Percentiles rank a stretch among this genome's conserved stretches.
Evolutionary conservation across 163 green algal genomes (phyloP).

Genomic region (Scenedesmus sp.): DNA sequence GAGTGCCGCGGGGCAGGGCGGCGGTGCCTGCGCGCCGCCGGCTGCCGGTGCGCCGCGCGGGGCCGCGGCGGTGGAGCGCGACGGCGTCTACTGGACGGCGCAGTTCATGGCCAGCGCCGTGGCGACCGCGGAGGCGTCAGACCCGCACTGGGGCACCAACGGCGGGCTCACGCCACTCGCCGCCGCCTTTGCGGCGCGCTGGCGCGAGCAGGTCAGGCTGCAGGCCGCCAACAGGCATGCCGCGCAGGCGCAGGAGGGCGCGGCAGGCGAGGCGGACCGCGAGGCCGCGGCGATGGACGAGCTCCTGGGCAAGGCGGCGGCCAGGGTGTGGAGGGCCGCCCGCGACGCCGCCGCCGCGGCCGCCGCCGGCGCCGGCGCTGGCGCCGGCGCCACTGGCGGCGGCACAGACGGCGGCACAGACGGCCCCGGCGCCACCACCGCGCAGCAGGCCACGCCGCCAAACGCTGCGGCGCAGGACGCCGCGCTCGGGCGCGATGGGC

Average conservation of each 20-base stretch:
- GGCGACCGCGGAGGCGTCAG: conserved; percentile 2
- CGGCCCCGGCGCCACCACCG: background rate
- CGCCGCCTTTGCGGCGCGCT: conserved; percentile 33
- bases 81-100: conserved; percentile 42
- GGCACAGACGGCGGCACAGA: background rate
- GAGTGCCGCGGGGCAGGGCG: too few relatives aligned
- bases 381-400: background rate
- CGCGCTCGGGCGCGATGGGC: background rate
- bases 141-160: conserved; percentile 15
- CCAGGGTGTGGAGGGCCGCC: conserved; percentile 21
- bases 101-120: conserved; percentile 38
- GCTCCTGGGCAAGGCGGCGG: conserved; percentile 39
- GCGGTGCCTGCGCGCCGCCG: background rate
- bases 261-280: background rate
- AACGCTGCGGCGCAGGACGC: background rate
- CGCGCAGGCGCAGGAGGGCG: background rate
- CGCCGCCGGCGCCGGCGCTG: background rate
- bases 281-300: conserved; percentile 38
- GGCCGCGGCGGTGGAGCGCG: background rate
- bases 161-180: conserved; percentile 38
- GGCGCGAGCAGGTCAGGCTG: conserved; percentile 33
- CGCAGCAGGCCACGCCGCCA: background rate
- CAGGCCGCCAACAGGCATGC: background rate
- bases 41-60: background rate
- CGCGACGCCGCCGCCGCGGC: background rate